phyloP scores from a whole-genome alignment of 306 rosid genomes.

The Rubus parviflorus region DNA sequence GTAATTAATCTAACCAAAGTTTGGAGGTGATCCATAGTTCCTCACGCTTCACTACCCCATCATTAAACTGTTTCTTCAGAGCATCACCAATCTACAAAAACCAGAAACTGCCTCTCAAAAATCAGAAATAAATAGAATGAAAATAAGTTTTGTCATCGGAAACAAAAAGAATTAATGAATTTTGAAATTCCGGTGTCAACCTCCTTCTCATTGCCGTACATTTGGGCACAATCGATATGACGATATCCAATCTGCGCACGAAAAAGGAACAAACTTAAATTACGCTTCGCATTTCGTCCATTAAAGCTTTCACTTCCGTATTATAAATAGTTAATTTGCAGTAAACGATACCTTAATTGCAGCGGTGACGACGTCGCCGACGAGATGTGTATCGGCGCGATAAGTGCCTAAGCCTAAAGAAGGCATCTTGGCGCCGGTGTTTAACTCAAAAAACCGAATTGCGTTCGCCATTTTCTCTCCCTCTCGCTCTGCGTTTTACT shows the following conservation, averaged over 20 bases:
- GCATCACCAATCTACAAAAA: slow-evolving; percentile 53
- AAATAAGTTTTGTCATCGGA: neutral
- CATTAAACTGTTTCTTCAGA: slow-evolving; percentile 52
- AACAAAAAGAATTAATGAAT: neutral
- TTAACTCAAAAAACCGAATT: slow-evolving; percentile 49
- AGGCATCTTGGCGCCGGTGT: slow-evolving; percentile 79
- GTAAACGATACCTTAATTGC: slow-evolving; percentile 48
- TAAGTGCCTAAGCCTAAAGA: slow-evolving; percentile 77
- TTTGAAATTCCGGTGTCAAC: slow-evolving; percentile 23
- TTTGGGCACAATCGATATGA: slow-evolving; percentile 62
- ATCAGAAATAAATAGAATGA: neutral
- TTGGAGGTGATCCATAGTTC: slow-evolving; percentile 79
- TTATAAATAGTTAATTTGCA: too few species aligned
- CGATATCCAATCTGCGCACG: slow-evolving; percentile 53
- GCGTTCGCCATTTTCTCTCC: slow-evolving; percentile 43
- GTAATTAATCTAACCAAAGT: slow-evolving; percentile 44
- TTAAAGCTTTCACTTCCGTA: too few species aligned
- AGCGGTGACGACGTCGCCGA: slow-evolving; percentile 44
- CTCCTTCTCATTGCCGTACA: slow-evolving; percentile 58
- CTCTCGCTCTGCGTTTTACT: neutral
- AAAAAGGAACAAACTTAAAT: neutral
- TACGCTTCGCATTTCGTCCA: neutral
- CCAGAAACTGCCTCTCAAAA: slow-evolving; percentile 7
- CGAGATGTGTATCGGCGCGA: slow-evolving; percentile 50
- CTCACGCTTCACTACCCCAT: slow-evolving; percentile 63